phyloP scores from a whole-genome alignment of 2,329 filamentous ascomycete species.

The Talaromyces sp. region DNA sequence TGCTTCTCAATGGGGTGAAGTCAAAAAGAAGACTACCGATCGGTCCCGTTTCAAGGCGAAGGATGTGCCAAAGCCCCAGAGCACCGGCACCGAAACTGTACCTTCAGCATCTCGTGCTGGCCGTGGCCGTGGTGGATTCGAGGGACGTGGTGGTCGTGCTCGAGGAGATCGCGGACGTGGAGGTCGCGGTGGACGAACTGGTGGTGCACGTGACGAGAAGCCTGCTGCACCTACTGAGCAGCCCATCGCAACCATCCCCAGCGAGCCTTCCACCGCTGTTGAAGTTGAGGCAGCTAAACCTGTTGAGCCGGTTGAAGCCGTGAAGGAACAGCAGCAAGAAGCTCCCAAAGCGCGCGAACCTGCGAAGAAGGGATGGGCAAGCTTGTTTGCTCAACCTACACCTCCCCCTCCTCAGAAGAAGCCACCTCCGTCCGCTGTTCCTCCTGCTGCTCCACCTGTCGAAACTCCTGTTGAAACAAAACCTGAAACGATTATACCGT shows the following conservation, averaged over 20 bases:
- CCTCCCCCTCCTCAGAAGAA: constrained; percentile 47
- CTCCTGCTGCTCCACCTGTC: constrained; percentile 31
- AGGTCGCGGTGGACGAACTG: constrained; percentile 42
- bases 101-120: constrained; percentile 34
- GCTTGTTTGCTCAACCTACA: constrained; percentile 64
- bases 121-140: constrained; percentile 45
- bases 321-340: constrained; percentile 19
- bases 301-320: constrained; percentile 22
- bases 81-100: constrained; percentile 30
- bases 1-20: constrained; percentile 50
- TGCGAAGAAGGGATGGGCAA: constrained; percentile 58
- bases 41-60: constrained; percentile 44
- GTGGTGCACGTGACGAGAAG: constrained; percentile 37
- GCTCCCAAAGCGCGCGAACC: constrained; percentile 35
- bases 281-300: constrained; percentile 21
- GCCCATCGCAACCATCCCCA: constrained; percentile 14
- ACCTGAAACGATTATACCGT: constrained; percentile 25
- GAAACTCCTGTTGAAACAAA: constrained; percentile 34
- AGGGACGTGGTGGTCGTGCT: constrained; percentile 43
- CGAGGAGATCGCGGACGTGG: constrained; percentile 47
- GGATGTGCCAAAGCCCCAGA: constrained; percentile 41
- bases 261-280: constrained; percentile 20
- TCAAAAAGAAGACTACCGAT: constrained; percentile 49
- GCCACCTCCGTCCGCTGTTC: constrained; percentile 36
- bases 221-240: constrained; percentile 19